Evolutionary conservation across 208 protist genomes (phyloP), one percentile per base, ranked within the genome.

Genomic region (Lotmaria passim): DNA sequence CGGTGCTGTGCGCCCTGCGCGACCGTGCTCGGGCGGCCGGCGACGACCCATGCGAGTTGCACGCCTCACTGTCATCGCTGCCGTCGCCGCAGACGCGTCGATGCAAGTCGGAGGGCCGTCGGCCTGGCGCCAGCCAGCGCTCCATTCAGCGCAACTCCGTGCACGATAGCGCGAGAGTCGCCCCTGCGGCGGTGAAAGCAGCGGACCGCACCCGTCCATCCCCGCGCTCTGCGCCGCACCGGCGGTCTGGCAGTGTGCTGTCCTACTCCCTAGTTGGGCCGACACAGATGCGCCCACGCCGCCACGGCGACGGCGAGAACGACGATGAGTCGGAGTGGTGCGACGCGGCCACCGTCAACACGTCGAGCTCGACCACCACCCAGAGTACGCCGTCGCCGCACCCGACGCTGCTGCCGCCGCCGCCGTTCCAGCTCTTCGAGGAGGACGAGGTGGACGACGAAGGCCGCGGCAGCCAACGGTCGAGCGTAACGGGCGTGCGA

Each of bases 251-350:
- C 44, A 65, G 44, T 44, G 26, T 31, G 2, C 44, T 65, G 14
- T 53, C 59, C 3, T 28, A 17, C 21, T 53, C 59, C 4, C 59
- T 31, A 8, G 44, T 65, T 1, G 31, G 26, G 14, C 17, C 3
- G 17, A 11, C 31, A 0, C 31, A 41, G 31, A 21, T 33, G 30
- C 19, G 30, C 44, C 5, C 30, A 0, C 44, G 59, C 24, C 59
- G 44, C 23, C 59, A 53, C 44, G 59, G 59, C 31, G 59, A 53
- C 59, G 57, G 41, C 41, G 57, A 44, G 11, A 39, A 63, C 28
- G 71, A 76, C 62, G 59, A 70, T 19, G 70, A 69, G 38, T 64
- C 62, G 26, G 71, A 69, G 48, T 76, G 71, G 71, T 69, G 62
- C 55, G 71, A 76, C 38, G 71, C 61, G 8, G 55, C 55, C 7